Evolutionary conservation across 1,139 yeast genomes (phyloP).

Genomic region (Candida glucosophila): DNA sequence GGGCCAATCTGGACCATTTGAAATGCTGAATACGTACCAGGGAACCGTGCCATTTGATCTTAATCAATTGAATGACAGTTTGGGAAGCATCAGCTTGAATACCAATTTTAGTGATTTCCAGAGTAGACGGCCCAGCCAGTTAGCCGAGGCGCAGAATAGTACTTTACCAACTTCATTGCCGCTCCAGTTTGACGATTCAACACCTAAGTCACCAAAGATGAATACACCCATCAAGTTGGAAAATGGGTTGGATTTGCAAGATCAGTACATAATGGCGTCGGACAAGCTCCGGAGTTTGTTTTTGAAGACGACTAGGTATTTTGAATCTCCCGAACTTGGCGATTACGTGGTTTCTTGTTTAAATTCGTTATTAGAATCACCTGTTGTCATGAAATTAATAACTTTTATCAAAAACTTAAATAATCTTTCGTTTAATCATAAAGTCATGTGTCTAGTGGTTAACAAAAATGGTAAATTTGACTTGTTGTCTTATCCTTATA

Average conservation of each 20-base stretch:
- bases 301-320: conserved; percentile 37
- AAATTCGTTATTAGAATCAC: conserved; percentile 19
- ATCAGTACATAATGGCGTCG: conserved; percentile 46
- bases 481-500: conserved; percentile 33
- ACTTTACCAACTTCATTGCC: conserved; percentile 1
- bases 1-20: conserved; percentile 9
- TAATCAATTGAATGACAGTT: conserved; percentile 26
- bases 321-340: conserved; percentile 29
- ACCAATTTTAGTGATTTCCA: conserved; percentile 33
- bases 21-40: too few relatives aligned
- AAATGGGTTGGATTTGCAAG: conserved; percentile 47
- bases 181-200: conserved; percentile 1
- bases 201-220: conserved; percentile 2
- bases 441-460: conserved; percentile 37
- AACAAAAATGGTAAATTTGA: conserved; percentile 54
- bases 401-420: conserved; percentile 36
- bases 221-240: conserved; percentile 30
- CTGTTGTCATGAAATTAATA: conserved; percentile 25
- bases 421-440: conserved; percentile 35
- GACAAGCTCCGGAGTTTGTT: conserved; percentile 38
- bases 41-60: too few relatives aligned
- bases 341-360: conserved; percentile 28
- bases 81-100: conserved; percentile 26
- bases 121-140: conserved; percentile 37
- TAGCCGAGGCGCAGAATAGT: conserved; percentile 21